Percentiles rank a stretch among this genome's conserved stretches.
phyloP scores from a whole-genome alignment of 441 rosid species.

The Brassica hybrid region DNA sequence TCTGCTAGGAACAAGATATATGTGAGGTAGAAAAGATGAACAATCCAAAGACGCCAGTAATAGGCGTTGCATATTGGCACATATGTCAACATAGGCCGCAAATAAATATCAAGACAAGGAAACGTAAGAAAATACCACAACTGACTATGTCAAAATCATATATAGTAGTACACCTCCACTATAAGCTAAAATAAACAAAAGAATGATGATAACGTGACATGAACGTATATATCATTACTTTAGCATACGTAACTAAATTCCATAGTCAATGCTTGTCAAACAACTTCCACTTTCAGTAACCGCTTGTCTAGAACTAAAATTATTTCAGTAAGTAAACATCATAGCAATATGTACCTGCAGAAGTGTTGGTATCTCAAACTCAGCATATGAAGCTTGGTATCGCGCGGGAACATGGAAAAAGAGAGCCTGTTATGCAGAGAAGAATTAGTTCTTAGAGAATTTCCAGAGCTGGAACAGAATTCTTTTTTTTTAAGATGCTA shows the following conservation, averaged over 20 bases:
- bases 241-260: constrained; percentile 10
- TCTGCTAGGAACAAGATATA: constrained; percentile 10
- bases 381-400: constrained; percentile 84
- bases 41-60: constrained; percentile 8
- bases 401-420: constrained; percentile 89
- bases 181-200: not conserved
- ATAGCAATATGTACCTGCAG: constrained; percentile 67
- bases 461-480: too few relatives aligned
- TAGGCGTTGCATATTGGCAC: not conserved
- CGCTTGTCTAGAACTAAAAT: constrained; percentile 1
- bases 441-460: too few relatives aligned
- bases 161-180: not conserved
- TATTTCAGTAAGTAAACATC: not conserved
- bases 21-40: not conserved
- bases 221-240: not conserved
- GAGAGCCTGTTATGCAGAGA: constrained; percentile 61
- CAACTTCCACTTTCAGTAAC: constrained; percentile 8
- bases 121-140: not conserved
- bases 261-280: constrained; percentile 12
- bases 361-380: constrained; percentile 91
- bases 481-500: too few relatives aligned
- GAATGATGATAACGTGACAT: not conserved
- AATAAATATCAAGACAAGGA: not conserved
- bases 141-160: not conserved
- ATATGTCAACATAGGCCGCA: not conserved